Evolutionary conservation across 2,329 filamentous ascomycete genomes (phyloP).

Genomic region (Colletotrichum acutatum): DNA sequence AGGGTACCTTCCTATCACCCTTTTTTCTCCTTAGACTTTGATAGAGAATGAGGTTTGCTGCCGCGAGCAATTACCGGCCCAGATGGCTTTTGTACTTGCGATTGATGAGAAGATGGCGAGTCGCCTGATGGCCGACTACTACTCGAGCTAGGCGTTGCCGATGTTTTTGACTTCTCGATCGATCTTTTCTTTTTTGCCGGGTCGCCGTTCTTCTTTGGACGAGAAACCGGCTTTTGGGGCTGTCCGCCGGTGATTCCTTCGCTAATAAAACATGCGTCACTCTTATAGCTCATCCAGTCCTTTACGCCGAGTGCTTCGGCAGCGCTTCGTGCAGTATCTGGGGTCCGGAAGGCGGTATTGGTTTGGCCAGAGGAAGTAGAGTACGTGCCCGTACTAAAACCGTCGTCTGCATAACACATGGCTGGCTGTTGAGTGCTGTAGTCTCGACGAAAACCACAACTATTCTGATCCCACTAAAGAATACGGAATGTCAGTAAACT

Average conservation of each 20-base stretch:
- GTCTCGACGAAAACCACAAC: neutral
- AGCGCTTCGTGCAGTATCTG: neutral
- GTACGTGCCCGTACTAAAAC: neutral
- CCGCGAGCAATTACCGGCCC: constrained; percentile 2
- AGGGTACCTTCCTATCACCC: neutral
- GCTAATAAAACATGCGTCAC: constrained; percentile 15
- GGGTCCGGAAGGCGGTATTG: constrained; percentile 9
- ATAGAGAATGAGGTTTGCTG: neutral
- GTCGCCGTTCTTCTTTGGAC: too few species aligned
- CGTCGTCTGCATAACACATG: neutral
- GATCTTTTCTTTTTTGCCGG: too few species aligned
- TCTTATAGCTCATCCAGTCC: neutral
- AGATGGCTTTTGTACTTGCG: neutral
- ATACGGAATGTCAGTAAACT: neutral
- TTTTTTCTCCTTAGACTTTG: constrained; percentile 11
- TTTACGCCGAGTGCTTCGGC: constrained; percentile 10
- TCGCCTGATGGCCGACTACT: neutral
- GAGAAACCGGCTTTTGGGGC: neutral
- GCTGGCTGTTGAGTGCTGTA: neutral
- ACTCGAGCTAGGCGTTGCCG: too few species aligned
- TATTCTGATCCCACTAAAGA: neutral
- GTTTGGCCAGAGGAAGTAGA: neutral
- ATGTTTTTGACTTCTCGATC: too few species aligned
- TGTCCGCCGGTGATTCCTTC: neutral
- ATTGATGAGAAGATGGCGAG: constrained; percentile 1